These are phyloP conservation scores for Cryptosporidium andersoni DNA, from an alignment of 169 alveolate genomes.

Conservation along the genomic window DNA sequence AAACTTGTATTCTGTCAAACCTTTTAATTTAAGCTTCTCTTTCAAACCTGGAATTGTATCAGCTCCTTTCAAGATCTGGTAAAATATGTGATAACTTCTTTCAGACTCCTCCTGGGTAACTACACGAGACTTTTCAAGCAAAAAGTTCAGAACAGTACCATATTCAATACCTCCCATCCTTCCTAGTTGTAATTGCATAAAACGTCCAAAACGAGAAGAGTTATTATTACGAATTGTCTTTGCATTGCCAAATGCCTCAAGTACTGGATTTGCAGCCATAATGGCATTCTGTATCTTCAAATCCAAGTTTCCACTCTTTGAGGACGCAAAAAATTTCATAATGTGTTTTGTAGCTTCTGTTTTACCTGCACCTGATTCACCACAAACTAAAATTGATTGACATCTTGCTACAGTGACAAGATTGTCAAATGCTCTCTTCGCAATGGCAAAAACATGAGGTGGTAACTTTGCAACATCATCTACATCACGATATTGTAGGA, in stretches of 20 bases:
- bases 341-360: constrained; percentile 96
- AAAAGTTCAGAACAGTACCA: constrained; percentile 91
- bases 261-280: constrained; percentile 94
- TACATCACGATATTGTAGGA: constrained; percentile 82
- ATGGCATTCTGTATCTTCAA: constrained; percentile 85
- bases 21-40: constrained; percentile 79
- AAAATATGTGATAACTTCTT: constrained; percentile 96
- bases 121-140: constrained; percentile 96
- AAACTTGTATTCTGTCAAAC: constrained; percentile 78
- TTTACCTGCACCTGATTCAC: constrained; percentile 99
- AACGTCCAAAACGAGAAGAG: constrained; percentile 97
- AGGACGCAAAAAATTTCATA: constrained; percentile 90
- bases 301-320: constrained; percentile 78
- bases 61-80: constrained; percentile 92
- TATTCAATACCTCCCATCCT: constrained; percentile 87
- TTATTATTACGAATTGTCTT: constrained; percentile 97
- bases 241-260: constrained; percentile 99
- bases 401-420: constrained; percentile 63
- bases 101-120: constrained; percentile 91
- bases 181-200: constrained; percentile 89
- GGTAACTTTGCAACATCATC: constrained; percentile 78
- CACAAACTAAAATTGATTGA: constrained; percentile 94
- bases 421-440: constrained; percentile 87
- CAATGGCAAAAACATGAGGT: constrained; percentile 90
- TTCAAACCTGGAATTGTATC: constrained; percentile 76